A percentile compares a stretch with the other conserved stretches of the same genome.
These are phyloP conservation scores for Hymenoscyphus repandus DNA, from an alignment of 2,329 filamentous ascomycete genomes.

Conservation along the genomic window DNA sequence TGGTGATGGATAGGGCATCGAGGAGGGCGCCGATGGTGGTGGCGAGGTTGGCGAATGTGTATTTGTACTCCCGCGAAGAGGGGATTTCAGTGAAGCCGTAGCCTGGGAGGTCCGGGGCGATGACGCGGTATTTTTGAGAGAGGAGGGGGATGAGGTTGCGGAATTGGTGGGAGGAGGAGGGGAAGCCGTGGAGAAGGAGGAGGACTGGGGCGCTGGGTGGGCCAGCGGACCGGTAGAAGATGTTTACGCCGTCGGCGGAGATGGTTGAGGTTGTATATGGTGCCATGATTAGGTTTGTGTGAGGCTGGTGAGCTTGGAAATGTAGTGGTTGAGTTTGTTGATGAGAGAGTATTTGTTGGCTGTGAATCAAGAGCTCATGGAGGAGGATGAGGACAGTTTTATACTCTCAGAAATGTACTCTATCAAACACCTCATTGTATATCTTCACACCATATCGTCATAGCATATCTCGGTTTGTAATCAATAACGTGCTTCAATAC, in stretches of 20 bases:
- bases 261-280: slow-evolving; percentile 16
- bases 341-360: no score
- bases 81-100: slow-evolving; percentile 52
- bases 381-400: no score
- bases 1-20: slow-evolving; percentile 39
- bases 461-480: no score
- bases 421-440: no score
- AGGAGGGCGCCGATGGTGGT: slow-evolving; percentile 44
- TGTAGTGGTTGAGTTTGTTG: no score
- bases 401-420: no score
- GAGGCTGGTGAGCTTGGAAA: no score
- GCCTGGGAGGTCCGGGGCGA: slow-evolving; percentile 56
- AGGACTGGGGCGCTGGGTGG: slow-evolving; percentile 31
- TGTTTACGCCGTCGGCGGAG: slow-evolving; percentile 32
- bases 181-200: slow-evolving; percentile 43
- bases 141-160: slow-evolving; percentile 41
- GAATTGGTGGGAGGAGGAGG: slow-evolving; percentile 39
- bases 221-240: slow-evolving; percentile 39
- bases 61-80: slow-evolving; percentile 42
- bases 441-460: no score
- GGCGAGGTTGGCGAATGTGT: slow-evolving; percentile 50
- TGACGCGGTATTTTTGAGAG: slow-evolving; percentile 33
- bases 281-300: slow-evolving; percentile 7
- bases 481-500: no score
- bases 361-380: no score